A percentile compares a stretch with the other conserved stretches of the same genome.
Evolutionary conservation across 441 rosid species (phyloP).

Genomic region (Erodium texanum): DNA sequence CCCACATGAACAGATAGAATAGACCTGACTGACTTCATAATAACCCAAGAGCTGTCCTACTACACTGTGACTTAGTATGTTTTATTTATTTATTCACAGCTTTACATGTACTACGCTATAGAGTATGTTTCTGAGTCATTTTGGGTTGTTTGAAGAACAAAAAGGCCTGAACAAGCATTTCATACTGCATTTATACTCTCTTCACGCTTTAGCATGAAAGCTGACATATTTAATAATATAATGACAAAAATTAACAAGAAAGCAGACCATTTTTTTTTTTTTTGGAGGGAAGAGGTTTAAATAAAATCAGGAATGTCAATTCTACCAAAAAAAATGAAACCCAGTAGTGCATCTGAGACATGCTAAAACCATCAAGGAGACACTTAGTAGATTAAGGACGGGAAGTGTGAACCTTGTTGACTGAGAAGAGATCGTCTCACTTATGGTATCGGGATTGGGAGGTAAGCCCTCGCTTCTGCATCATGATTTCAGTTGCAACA

Average conservation of each 20-base stretch:
- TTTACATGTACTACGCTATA: background rate
- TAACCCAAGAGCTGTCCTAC: no score
- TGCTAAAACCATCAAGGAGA: conserved; percentile 21
- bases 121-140: background rate
- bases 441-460: background rate
- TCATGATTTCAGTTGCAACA: conserved; percentile 26
- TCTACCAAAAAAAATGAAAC: background rate
- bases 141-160: background rate
- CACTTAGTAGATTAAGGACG: conserved; percentile 28
- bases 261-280: background rate
- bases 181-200: background rate
- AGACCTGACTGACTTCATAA: no score
- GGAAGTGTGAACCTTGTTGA: conserved; percentile 27
- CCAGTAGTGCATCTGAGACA: conserved; percentile 18
- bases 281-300: no score
- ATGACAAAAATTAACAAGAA: background rate
- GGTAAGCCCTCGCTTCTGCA: conserved; percentile 30
- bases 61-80: no score
- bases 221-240: background rate
- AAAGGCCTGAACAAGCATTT: background rate
- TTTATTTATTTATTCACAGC: background rate
- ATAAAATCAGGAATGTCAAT: background rate
- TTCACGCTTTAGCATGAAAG: background rate
- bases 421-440: conserved; percentile 23
- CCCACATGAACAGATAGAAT: no score